Evolutionary conservation across 768 basidiomycete species (phyloP), one percentile per base, ranked within the genome.

Genomic region (Chalciporus piperatus): DNA sequence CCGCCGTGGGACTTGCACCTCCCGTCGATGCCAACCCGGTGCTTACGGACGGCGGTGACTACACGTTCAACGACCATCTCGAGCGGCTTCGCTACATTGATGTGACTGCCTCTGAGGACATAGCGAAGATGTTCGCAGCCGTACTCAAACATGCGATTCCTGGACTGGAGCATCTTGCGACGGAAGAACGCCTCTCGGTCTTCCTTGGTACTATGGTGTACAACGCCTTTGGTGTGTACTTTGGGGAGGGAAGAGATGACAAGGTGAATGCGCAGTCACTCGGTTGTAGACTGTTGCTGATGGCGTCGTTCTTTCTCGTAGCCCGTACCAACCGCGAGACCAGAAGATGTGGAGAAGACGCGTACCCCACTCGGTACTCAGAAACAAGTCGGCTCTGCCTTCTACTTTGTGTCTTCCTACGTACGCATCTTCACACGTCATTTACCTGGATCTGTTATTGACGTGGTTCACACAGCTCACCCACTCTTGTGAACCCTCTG

Each of bases 331-430:
- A 65, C 64, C 1, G 74, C 68, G 40, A 80, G 83, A 25, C 84
- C 85, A 1, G 90, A 92, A 67, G 80, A 88, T 40, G 64, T 79
- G 20, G 89, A 92, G 64, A 77, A 78, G 65, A 86, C 89, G 3
- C 83, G 91, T 48, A 90, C 88, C 7, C 85, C 89, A 3, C 74
- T 79, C 50, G 90, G 90, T 49, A 91, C 89, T 12, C 70, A 79
- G 43, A 82, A 77, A 23, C 91, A 93, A 70, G 72, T 91, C 41
- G 91, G 91, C 46, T 77, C 78, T 44, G 91, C 84, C 14, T 70
- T 91, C 59, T 93, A 89, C 66, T 75, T 80, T 20, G 76, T 91
- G 45, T 91, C 91, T 2, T 80, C 88, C 32, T 91, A 92, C 70
- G 79, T 80, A 45, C 45, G 79, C 63, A 17, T 41, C 41, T 47